Evolutionary conservation across 2,329 filamentous ascomycete species (phyloP), one percentile per base, ranked within the genome.

Genomic region (Diaporthe ampelina): DNA sequence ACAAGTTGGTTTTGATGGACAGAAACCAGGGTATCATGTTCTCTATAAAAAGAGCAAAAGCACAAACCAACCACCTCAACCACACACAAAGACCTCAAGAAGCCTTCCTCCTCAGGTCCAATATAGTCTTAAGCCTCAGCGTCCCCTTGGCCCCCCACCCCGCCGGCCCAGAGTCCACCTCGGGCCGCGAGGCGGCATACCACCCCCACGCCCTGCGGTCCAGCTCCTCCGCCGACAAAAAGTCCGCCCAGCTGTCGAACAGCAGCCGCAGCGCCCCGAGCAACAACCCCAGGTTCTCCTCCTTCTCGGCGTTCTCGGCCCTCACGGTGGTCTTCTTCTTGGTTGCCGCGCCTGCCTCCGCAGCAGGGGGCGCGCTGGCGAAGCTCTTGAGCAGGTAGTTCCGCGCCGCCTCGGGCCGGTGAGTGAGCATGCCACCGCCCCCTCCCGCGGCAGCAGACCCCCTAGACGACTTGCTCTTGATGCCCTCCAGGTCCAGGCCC

Each of bases 111-210:
- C 89, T 86, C 76, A 94, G 79, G 11, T 87, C 87, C 76, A 95
- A 81, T 54, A 97, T 94, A 77, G 91, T 90, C 19, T 85, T 84
- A 48, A 97, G 81, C 77, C 87, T 91, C 37, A 97, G 85, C 71
- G 86, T 84, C 1, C 93, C 94, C 82, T 96, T 97, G 17, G 93
- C 93, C 37, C 95, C 95, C 95, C 95, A 97, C 1, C 95, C 95
- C 26, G 91, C 90, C 63, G 90, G 90, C 0, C 95, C 95, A 73
- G 87, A 84, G 74, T 94, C 91, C 3, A 97, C 93, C 26, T 94
- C 92, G 0, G 95, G 95, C 76, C 95, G 87, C 26, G 95, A 91
- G 29, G 89, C 88, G 1, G 93, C 86, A 82, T 97, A 97, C 95
- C 95, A 97, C 15, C 85, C 85, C 94, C 94, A 97, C 24, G 94